These are phyloP conservation scores for Trichoderma polysporum DNA, from an alignment of 2,329 filamentous ascomycete genomes.

Conservation along the genomic window DNA sequence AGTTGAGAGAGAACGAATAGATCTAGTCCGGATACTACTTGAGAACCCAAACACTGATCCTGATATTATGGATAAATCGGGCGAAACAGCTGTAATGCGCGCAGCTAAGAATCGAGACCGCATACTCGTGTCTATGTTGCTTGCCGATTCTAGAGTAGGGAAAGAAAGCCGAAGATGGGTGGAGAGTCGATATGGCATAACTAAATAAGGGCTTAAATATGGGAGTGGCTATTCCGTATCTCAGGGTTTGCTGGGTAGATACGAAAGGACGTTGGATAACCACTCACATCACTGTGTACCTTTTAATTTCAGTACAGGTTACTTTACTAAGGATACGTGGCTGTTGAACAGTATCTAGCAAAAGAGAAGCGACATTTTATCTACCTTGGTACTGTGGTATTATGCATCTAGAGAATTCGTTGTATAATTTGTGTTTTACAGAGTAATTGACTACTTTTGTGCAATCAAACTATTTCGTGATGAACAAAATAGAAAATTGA, in stretches of 20 bases:
- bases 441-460: neutral
- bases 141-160: neutral
- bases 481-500: neutral
- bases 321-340: too few relatives aligned
- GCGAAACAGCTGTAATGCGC: neutral
- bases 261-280: too few relatives aligned
- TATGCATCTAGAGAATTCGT: neutral
- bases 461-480: neutral
- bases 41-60: neutral
- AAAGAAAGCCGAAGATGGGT: neutral
- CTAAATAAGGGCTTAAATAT: too few relatives aligned
- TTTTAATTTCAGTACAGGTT: too few relatives aligned
- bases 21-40: neutral
- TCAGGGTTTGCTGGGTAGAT: too few relatives aligned
- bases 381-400: neutral
- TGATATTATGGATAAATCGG: neutral
- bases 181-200: too few relatives aligned
- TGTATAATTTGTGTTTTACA: too few relatives aligned
- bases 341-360: neutral
- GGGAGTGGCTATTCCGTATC: too few relatives aligned
- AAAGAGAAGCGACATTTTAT: neutral
- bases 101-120: neutral
- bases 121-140: neutral
- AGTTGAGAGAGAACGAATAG: neutral
- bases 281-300: too few relatives aligned